Evolutionary conservation across 2,329 filamentous ascomycete genomes (phyloP).

Genomic region (Paraphaeosphaeria minitans): DNA sequence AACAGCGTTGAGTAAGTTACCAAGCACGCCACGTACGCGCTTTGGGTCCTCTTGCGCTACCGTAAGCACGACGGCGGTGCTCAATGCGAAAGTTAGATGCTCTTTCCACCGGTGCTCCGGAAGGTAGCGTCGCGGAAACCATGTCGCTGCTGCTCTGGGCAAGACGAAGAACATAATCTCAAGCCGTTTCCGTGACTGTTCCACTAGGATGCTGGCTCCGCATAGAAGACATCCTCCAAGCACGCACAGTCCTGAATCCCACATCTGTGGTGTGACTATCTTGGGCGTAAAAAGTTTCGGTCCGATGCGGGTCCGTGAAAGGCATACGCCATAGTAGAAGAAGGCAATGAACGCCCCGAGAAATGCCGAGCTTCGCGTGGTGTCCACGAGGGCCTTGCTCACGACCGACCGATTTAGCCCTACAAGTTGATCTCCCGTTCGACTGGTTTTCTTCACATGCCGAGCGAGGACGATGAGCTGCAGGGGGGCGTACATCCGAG

Average conservation of each 20-base stretch:
- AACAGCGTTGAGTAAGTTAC: conserved; percentile 27
- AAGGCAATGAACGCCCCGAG: conserved; percentile 76
- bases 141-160: conserved; percentile 74
- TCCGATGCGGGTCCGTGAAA: conserved; percentile 74
- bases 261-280: conserved; percentile 58
- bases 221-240: conserved; percentile 74
- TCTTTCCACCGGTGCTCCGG: conserved; percentile 37
- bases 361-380: conserved; percentile 75
- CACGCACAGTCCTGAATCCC: conserved; percentile 70
- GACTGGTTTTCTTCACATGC: conserved; percentile 14
- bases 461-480: conserved; percentile 56
- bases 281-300: conserved; percentile 68
- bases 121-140: conserved; percentile 72
- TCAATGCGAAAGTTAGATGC: conserved; percentile 36
- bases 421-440: conserved; percentile 23
- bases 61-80: conserved; percentile 38
- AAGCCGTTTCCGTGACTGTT: conserved; percentile 67
- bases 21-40: conserved; percentile 37
- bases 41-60: conserved; percentile 33
- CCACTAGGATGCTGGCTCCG: conserved; percentile 80
- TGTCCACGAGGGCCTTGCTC: conserved; percentile 61
- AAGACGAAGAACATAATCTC: conserved; percentile 83
- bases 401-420: conserved; percentile 40
- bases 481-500: conserved; percentile 77
- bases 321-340: conserved; percentile 86